Base-by-base conservation (phyloP, 495 filamentous ascomycete species). In the Penicillium robsamsonii region DNA sequence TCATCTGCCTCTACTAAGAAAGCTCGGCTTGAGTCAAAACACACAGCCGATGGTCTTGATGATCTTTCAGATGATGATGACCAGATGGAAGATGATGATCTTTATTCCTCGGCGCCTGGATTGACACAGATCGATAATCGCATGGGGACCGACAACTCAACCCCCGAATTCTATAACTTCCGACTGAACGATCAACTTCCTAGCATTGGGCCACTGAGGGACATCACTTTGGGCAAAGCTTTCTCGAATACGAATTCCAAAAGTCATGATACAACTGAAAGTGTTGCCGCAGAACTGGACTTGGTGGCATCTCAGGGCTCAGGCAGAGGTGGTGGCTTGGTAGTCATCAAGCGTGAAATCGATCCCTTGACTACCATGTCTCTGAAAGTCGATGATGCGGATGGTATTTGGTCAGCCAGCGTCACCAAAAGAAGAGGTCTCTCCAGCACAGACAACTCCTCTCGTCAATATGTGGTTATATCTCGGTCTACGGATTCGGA, bases 151-250 rank as follows among this genome's bases (percentile, higher is more conserved):
- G 68, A 64, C 37, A 57, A 50, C 11, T 59, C 66, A 6, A 48
- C 60, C 13, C 52, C 78, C 20, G 85, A 83, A 17, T 84, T 86
- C 48, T 88, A 92, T 55, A 74, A 73, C 35, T 93, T 97, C 60
- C 80, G 81, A 48, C 69, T 94, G 27, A 84, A 93, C 60, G 95
- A 97, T 70, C 74, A 72, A 20, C 75, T 97, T 22, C 63, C 82
- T 17, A 96, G 85, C 65, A 79, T 92, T 50, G 94, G 85, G 0
- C 90, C 92, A 15, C 83, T 96, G 53, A 82, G 81, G 51, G 86
- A 88, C 57, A 68, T 92, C 46, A 82, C 87, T 3, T 72, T 90
- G 43, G 86, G 88, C 29, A 77, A 75, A 52, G 70, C 80, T 15
- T 56, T 37, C 24, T 48, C 62, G 15, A 22, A 24, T 46, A 38